These are phyloP conservation scores for Lablab purpureus DNA, from an alignment of 306 rosid species.

Conservation along the genomic window DNA sequence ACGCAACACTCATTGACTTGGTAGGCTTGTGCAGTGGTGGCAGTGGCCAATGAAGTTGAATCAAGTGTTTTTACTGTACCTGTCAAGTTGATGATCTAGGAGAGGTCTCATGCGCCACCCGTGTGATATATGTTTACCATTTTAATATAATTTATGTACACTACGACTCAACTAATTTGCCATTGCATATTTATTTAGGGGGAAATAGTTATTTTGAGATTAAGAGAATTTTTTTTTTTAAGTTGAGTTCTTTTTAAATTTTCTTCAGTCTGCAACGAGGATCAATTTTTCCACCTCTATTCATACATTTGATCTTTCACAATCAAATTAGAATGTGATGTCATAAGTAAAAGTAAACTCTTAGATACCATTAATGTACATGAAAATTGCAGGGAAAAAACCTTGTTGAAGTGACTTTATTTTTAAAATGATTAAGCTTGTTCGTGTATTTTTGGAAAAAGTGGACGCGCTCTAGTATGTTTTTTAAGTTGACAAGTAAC, in stretches of 20 bases:
- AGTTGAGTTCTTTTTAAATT: neutral
- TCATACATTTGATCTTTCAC: neutral
- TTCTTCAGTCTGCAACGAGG: too few relatives aligned
- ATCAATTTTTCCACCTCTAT: neutral
- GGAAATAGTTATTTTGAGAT: neutral
- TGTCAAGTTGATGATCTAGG: neutral
- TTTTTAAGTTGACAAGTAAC: too few relatives aligned
- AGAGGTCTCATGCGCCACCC: neutral
- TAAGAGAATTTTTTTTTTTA: neutral
- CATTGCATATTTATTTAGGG: neutral
- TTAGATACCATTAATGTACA: neutral
- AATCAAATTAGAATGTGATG: neutral
- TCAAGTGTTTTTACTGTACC: constrained; percentile 4
- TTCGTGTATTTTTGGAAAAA: too few relatives aligned
- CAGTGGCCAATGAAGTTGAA: constrained; percentile 54
- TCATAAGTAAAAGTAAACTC: neutral
- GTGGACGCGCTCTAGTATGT: too few relatives aligned
- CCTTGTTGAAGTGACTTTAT: neutral
- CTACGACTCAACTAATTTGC: neutral
- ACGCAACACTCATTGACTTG: constrained; percentile 84
- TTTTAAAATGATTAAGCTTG: neutral
- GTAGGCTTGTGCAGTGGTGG: constrained; percentile 78
- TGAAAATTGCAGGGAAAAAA: neutral
- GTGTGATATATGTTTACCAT: neutral
- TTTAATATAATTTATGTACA: neutral